These are phyloP conservation scores for Aspergillus incahuasiensis DNA, from an alignment of 495 filamentous ascomycete genomes.

Conservation along the genomic window DNA sequence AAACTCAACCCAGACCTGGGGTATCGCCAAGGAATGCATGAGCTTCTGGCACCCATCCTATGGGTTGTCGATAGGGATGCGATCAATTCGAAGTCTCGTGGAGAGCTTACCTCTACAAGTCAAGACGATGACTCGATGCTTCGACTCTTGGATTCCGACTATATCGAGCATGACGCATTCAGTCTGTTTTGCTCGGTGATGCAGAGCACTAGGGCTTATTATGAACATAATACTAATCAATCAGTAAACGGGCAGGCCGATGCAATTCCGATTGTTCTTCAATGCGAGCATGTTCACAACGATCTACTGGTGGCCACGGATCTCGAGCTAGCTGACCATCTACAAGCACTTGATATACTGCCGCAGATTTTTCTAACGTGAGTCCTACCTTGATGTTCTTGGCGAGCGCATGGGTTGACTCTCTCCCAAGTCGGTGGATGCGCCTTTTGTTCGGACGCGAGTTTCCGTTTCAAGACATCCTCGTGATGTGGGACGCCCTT, in stretches of 20 bases:
- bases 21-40: slow-evolving; percentile 97
- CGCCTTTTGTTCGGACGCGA: slow-evolving; percentile 89
- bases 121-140: slow-evolving; percentile 48
- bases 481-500: slow-evolving; percentile 83
- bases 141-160: slow-evolving; percentile 63
- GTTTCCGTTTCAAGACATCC: slow-evolving; percentile 79
- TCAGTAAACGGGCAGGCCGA: slow-evolving; percentile 38
- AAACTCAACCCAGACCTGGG: slow-evolving; percentile 85
- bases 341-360: slow-evolving; percentile 82
- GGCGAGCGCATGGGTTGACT: not conserved
- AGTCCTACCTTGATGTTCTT: slow-evolving; percentile 13
- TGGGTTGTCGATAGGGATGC: slow-evolving; percentile 86
- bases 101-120: slow-evolving; percentile 16
- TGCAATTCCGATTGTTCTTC: slow-evolving; percentile 76
- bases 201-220: slow-evolving; percentile 80
- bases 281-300: slow-evolving; percentile 81
- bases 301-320: slow-evolving; percentile 72
- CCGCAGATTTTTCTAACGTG: slow-evolving; percentile 96
- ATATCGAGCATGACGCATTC: slow-evolving; percentile 88
- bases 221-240: slow-evolving; percentile 56
- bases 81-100: slow-evolving; percentile 41
- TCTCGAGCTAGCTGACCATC: slow-evolving; percentile 73
- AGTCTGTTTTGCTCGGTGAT: slow-evolving; percentile 80
- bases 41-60: slow-evolving; percentile 83
- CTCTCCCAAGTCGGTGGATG: slow-evolving; percentile 72